Evolutionary conservation across 768 basidiomycete genomes (phyloP).

Genomic region (Boletus coccyginus): DNA sequence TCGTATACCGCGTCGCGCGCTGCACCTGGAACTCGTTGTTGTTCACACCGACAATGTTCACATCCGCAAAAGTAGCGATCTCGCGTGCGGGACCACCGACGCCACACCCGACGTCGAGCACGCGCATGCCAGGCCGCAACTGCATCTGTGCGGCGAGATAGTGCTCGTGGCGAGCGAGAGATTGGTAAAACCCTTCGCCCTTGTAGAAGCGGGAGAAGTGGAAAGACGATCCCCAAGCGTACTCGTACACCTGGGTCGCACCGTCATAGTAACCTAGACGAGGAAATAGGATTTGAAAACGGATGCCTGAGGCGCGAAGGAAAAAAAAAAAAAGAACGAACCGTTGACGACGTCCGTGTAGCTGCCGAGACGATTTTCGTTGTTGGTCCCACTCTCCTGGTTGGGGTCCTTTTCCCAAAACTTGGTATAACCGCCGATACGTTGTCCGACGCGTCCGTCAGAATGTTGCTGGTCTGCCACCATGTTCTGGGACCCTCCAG

Average conservation of each 20-base stretch:
- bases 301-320: background rate
- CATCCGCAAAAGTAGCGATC: slow-evolving; percentile 90
- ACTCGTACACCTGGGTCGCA: slow-evolving; percentile 93
- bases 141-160: slow-evolving; percentile 88
- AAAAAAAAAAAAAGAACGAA: slow-evolving; percentile 30
- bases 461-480: slow-evolving; percentile 27
- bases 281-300: background rate
- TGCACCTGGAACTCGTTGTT: slow-evolving; percentile 95
- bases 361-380: slow-evolving; percentile 68
- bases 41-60: slow-evolving; percentile 81
- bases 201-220: slow-evolving; percentile 98
- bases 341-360: slow-evolving; percentile 96
- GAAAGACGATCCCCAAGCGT: slow-evolving; percentile 89
- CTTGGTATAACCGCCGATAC: slow-evolving; percentile 82
- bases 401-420: slow-evolving; percentile 87
- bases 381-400: slow-evolving; percentile 65
- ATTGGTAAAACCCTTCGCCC: slow-evolving; percentile 74
- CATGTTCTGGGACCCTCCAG: background rate
- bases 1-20: slow-evolving; percentile 82
- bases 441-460: slow-evolving; percentile 62
- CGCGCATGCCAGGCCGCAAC: slow-evolving; percentile 87
- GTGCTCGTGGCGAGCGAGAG: slow-evolving; percentile 90
- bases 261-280: slow-evolving; percentile 92
- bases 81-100: slow-evolving; percentile 96
- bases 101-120: slow-evolving; percentile 98